These are phyloP conservation scores for Chalara sp. DNA, from an alignment of 2,329 filamentous ascomycete genomes.

Conservation along the genomic window DNA sequence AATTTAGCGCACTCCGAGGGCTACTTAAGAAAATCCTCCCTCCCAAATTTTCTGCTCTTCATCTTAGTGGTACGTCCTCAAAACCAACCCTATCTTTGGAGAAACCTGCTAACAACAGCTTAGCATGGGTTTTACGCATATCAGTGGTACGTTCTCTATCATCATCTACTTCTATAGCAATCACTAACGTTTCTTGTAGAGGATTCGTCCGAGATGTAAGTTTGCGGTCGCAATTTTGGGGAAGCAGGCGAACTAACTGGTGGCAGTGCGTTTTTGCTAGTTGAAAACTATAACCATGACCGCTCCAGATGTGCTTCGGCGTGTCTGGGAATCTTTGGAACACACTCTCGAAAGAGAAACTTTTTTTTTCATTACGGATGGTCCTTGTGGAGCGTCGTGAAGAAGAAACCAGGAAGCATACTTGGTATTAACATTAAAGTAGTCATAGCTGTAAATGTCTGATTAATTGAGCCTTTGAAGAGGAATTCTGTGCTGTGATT, in stretches of 20 bases:
- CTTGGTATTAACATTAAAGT: too few species aligned
- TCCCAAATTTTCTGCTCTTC: conserved; percentile 26
- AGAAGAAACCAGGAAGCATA: conserved; percentile 34
- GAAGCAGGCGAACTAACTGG: too few species aligned
- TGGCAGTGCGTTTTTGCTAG: conserved; percentile 69
- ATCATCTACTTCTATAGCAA: too few species aligned
- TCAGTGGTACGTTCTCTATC: conserved; percentile 41
- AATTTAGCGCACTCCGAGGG: background rate
- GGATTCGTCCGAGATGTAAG: conserved; percentile 69
- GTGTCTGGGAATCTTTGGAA: conserved; percentile 77
- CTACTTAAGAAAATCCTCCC: background rate
- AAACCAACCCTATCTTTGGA: too few species aligned
- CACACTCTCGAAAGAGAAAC: conserved; percentile 30
- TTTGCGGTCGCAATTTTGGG: too few species aligned
- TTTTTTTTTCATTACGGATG: conserved; percentile 43
- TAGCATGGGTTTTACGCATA: conserved; percentile 67
- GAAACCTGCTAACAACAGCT: too few species aligned
- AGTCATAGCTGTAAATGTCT: too few species aligned
- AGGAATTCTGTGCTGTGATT: background rate
- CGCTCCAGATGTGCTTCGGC: conserved; percentile 62
- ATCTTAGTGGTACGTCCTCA: conserved; percentile 41
- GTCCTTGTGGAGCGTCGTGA: conserved; percentile 39
- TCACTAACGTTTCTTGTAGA: conserved; percentile 31
- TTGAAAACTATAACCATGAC: conserved; percentile 51
- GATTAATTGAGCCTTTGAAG: too few species aligned